Base-by-base conservation (phyloP, 305 asterid species). In the Fraxinus sp. region DNA sequence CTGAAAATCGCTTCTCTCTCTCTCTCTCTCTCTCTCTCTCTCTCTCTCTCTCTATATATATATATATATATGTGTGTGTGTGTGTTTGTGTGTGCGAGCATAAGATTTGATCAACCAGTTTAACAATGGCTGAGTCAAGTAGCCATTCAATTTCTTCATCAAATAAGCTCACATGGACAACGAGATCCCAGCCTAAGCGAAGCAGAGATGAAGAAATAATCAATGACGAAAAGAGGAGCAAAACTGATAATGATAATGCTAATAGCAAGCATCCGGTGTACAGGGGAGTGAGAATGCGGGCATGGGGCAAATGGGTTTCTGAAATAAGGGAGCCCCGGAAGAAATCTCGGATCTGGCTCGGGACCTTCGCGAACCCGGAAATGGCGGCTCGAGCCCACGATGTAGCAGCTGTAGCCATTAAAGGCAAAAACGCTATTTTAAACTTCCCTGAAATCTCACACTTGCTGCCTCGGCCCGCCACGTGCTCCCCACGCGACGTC, bases 301-400 rank as follows among this genome's bases (percentile, higher is more conserved):
- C 91, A 0, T 91, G 94, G 91, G 92, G 94, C 0, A 91, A 91
- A 83, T 91, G 90, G 91, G 94, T 91, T 0, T 91, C 92, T 1
- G 92, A 91, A 57, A 91, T 91, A 81, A 88, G 94, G 28, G 91
- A 91, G 86, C 94, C 94, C 3, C 80, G 74, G 41, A 91, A 89
- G 90, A 91, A 89, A 72, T 89, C 94, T 0, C 88, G 94, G 82
- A 91, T 91, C 86, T 91, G 94, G 94, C 84, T 91, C 0, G 94
- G 94, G 0, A 91, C 92, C 0, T 91, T 91, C 80, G 88, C 91
- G 28, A 88, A 83, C 49, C 83, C 94, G 9, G 92, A 91, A 70
- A 91, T 91, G 94, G 94, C 92, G 24, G 94, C 94, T 4, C 86
- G 92, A 2, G 92, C 92, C 24, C 94, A 91, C 80, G 92, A 91